Percentiles rank a stretch among this genome's conserved stretches.
Conservation (phyloP, 768 basidiomycete genomes). For the Sarcodon sp. region DNA sequence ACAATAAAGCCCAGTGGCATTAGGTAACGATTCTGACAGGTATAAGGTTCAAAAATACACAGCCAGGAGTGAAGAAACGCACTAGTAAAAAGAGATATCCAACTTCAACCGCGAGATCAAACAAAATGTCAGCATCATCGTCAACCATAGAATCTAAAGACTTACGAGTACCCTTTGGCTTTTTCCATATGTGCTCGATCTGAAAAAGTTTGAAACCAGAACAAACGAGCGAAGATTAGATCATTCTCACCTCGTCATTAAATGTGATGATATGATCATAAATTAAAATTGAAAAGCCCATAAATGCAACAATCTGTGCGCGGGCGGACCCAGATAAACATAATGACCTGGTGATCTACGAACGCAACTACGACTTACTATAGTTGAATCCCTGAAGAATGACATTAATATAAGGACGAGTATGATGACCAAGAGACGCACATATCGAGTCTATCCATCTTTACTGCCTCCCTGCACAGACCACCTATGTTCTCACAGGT, state of each 20-base stretch:
- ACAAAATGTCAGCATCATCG: neutral
- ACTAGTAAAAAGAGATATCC: slow-evolving; percentile 24
- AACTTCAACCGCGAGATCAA: slow-evolving; percentile 9
- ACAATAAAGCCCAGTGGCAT: slow-evolving; percentile 51
- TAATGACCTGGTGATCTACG: too few relatives aligned
- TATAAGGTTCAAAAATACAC: neutral
- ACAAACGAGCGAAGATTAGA: neutral
- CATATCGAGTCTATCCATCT: too few relatives aligned
- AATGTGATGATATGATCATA: slow-evolving; percentile 49
- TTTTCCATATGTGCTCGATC: slow-evolving; percentile 43
- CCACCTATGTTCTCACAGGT: too few relatives aligned
- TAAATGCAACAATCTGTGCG: slow-evolving; percentile 35
- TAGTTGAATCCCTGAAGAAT: too few relatives aligned
- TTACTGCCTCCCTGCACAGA: too few relatives aligned
- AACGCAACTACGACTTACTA: too few relatives aligned
- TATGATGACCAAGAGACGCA: too few relatives aligned
- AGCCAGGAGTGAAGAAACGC: slow-evolving; percentile 4
- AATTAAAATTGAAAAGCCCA: slow-evolving; percentile 34
- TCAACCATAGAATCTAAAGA: slow-evolving; percentile 1
- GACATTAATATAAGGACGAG: too few relatives aligned
- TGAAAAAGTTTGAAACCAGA: slow-evolving; percentile 4
- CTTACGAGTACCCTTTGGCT: slow-evolving; percentile 31
- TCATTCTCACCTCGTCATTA: slow-evolving; percentile 24
- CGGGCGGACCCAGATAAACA: neutral
- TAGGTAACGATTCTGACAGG: slow-evolving; percentile 45